These are phyloP conservation scores for Penicillium silybi DNA, from an alignment of 495 filamentous ascomycete species.

Conservation along the genomic window DNA sequence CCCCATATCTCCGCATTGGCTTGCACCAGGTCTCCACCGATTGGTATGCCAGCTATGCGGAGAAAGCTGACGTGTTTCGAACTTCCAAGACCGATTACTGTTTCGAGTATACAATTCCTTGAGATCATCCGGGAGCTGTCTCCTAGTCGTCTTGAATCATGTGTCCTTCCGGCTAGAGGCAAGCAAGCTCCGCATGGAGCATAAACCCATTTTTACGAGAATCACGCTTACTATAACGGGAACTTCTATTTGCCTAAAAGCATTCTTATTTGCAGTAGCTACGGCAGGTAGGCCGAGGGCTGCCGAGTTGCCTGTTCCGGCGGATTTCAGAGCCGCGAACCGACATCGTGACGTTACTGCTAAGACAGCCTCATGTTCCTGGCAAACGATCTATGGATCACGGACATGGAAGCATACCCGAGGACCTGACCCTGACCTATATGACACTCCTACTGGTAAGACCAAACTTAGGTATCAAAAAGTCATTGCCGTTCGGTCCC, in stretches of 20 bases:
- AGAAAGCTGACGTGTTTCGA: not conserved
- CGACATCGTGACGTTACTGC: not conserved
- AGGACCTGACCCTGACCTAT: not conserved
- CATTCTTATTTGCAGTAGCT: not conserved
- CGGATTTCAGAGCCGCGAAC: not conserved
- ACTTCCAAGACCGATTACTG: not conserved
- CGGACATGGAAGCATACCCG: not conserved
- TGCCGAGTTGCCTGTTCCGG: not conserved
- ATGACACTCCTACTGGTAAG: not conserved
- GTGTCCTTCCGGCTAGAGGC: no score
- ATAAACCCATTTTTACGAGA: not conserved
- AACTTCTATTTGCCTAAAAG: not conserved
- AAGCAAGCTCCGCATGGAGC: not conserved
- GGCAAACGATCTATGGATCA: not conserved
- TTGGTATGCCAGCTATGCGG: not conserved
- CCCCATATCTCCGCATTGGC: constrained; percentile 2
- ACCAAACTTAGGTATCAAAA: no score
- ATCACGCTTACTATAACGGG: not conserved
- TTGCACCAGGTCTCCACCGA: not conserved
- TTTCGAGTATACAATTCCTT: no score
- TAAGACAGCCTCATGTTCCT: not conserved
- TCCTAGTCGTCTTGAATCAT: not conserved
- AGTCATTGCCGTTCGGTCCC: no score
- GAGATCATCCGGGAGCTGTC: not conserved
- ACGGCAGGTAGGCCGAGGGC: not conserved